A percentile compares a stretch with the other conserved stretches of the same genome.
Evolutionary conservation across 139 green algal species (phyloP).

Genomic region (Picochlorum sp.): DNA sequence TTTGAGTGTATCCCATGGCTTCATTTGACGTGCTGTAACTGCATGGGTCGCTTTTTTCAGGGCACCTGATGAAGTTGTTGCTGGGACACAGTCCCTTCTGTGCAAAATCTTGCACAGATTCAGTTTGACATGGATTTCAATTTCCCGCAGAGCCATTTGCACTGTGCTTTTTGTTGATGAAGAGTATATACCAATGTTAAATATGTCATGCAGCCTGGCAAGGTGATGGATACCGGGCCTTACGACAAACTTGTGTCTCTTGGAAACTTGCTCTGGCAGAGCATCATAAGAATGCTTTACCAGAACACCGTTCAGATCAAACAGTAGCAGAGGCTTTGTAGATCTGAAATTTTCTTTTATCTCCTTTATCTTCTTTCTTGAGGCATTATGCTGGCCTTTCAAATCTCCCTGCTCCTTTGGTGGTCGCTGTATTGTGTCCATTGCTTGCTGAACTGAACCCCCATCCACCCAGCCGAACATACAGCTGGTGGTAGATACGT

Average conservation of each 20-base stretch:
- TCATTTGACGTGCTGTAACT: not conserved
- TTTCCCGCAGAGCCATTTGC: not conserved
- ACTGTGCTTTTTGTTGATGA: constrained; percentile 17
- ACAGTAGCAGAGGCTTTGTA: constrained; percentile 27
- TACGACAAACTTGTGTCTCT: constrained; percentile 5
- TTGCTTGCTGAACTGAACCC: too few relatives aligned
- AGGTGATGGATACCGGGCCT: constrained; percentile 19
- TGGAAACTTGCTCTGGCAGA: too few relatives aligned
- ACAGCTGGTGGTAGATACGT: too few relatives aligned
- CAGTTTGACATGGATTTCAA: not conserved
- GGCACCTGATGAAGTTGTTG: not conserved
- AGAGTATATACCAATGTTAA: constrained; percentile 19
- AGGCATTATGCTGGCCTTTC: too few relatives aligned
- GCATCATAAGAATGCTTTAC: constrained; percentile 16
- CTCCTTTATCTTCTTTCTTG: too few relatives aligned
- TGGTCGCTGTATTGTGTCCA: too few relatives aligned
- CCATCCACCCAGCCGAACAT: too few relatives aligned
- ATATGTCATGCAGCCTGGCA: constrained; percentile 18
- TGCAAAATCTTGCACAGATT: not conserved
- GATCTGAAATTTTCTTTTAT: too few relatives aligned
- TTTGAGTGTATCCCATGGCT: constrained; percentile 32
- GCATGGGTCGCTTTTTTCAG: not conserved
- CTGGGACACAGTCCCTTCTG: not conserved
- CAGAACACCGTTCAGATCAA: constrained; percentile 35
- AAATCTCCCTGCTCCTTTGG: too few relatives aligned